These are phyloP conservation scores for Didymellaceae sp. DNA, from an alignment of 2,329 filamentous ascomycete genomes.

Conservation along the genomic window DNA sequence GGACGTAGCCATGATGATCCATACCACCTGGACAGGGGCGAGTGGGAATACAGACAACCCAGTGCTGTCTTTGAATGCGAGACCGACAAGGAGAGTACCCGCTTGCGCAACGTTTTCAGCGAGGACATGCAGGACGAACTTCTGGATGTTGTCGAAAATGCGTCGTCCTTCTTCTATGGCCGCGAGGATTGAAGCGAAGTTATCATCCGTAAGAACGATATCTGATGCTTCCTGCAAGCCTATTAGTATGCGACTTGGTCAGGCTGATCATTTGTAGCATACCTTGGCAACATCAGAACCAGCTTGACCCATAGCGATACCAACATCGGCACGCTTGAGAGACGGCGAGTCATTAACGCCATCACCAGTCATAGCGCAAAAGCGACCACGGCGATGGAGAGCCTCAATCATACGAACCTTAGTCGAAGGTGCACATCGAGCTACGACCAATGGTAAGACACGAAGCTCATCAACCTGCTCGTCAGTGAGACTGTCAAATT, in stretches of 20 bases:
- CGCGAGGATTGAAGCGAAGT: conserved; percentile 84
- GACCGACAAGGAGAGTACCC: conserved; percentile 78
- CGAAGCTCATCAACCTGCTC: conserved; percentile 76
- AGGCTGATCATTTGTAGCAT: background rate
- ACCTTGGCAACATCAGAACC: conserved; percentile 82
- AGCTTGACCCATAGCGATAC: conserved; percentile 81
- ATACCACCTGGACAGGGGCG: conserved; percentile 84
- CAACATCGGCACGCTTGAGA: conserved; percentile 80
- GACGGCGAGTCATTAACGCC: conserved; percentile 88
- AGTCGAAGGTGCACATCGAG: conserved; percentile 82
- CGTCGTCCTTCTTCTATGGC: conserved; percentile 83
- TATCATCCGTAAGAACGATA: conserved; percentile 87
- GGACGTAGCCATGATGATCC: conserved; percentile 94
- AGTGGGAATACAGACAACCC: conserved; percentile 84
- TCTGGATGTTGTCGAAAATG: conserved; percentile 90
- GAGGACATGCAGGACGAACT: conserved; percentile 79
- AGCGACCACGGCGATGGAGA: conserved; percentile 75
- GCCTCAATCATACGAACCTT: conserved; percentile 93
- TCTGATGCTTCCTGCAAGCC: conserved; percentile 48
- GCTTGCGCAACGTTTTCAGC: conserved; percentile 86
- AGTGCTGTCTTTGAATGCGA: conserved; percentile 76
- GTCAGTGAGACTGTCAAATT: conserved; percentile 80
- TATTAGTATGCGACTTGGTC: background rate
- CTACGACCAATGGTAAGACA: conserved; percentile 79
- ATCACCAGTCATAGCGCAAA: conserved; percentile 88